Base-by-base conservation (phyloP, 805 yeast species). In the Lachancea cidri region DNA sequence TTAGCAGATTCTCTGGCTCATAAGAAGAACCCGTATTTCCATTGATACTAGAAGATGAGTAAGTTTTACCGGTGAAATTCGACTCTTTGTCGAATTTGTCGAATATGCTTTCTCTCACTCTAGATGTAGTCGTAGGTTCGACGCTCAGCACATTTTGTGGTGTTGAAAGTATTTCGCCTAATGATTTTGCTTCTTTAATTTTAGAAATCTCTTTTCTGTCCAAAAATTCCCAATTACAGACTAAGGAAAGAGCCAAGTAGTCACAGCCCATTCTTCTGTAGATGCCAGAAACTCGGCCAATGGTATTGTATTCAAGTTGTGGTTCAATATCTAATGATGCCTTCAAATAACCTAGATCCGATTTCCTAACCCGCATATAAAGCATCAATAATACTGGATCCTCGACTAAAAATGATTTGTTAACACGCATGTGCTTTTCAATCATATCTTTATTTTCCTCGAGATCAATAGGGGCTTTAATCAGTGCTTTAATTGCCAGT, bases 211-310 rank as follows among this genome's bases (percentile, higher is more conserved):
- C 55, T 22, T 22, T 22, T 22, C 27, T 22, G 20, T 50, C 48
- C 8, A 65, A 47, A 54, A 87, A 88, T 22, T 65, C 64, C 96
- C 96, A 89, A 45, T 75, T 77, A 36, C 68, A 69, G 1, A 83
- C 67, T 35, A 88, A 58, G 38, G 77, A 72, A 17, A 85, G 55
- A 0, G 88, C 79, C 32, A 91, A 60, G 45, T 79, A 76, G 53
- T 89, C 95, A 64, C 98, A 89, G 0, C 98, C 98, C 96, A 89
- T 86, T 43, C 94, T 70, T 13, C 77, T 71, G 54, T 87, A 85
- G 46, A 87, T 81, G 29, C 73, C 66, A 5, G 84, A 72, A 5
- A 81, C 82, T 47, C 79, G 76, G 9, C 76, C 53, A 13, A 88
- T 72, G 53, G 82, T 80, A 4, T 71, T 67, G 42, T 74, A 77